These are phyloP conservation scores for Leccinum pachyderme DNA, from an alignment of 1,284 basidiomycete species.

Conservation along the genomic window DNA sequence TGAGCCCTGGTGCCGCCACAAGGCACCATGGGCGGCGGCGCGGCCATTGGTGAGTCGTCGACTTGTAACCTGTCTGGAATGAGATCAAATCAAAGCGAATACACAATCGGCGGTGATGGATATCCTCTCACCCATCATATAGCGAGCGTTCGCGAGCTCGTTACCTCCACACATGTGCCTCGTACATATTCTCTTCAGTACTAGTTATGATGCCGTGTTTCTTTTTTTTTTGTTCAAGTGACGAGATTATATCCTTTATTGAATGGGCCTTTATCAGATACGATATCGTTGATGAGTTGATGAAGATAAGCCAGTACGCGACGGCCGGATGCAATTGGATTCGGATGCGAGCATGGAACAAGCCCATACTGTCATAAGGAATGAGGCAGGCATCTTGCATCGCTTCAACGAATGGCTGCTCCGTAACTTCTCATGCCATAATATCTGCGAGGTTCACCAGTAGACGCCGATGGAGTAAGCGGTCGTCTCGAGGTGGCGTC, in stretches of 20 bases:
- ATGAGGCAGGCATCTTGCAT: not conserved
- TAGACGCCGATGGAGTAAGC: not conserved
- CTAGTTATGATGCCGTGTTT: not conserved
- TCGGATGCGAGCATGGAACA: not conserved
- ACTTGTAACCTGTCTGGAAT: not conserved
- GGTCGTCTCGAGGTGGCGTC: not conserved
- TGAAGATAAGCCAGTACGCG: not conserved
- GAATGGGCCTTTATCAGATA: not conserved
- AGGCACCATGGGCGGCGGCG: not conserved
- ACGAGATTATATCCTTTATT: not conserved
- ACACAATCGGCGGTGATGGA: not conserved
- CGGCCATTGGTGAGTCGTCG: not conserved
- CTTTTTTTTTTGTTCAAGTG: not conserved
- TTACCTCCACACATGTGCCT: not conserved
- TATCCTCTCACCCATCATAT: not conserved
- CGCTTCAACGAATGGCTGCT: not conserved
- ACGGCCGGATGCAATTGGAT: not conserved
- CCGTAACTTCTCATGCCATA: not conserved
- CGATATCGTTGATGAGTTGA: not conserved
- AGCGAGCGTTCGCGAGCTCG: not conserved
- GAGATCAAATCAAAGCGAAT: not conserved
- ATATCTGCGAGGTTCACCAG: not conserved
- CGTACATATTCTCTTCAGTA: not conserved
- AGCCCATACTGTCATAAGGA: not conserved
- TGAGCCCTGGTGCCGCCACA: not conserved